phyloP scores from a whole-genome alignment of 2,329 filamentous ascomycete genomes.

The Fusarium chuoi region DNA sequence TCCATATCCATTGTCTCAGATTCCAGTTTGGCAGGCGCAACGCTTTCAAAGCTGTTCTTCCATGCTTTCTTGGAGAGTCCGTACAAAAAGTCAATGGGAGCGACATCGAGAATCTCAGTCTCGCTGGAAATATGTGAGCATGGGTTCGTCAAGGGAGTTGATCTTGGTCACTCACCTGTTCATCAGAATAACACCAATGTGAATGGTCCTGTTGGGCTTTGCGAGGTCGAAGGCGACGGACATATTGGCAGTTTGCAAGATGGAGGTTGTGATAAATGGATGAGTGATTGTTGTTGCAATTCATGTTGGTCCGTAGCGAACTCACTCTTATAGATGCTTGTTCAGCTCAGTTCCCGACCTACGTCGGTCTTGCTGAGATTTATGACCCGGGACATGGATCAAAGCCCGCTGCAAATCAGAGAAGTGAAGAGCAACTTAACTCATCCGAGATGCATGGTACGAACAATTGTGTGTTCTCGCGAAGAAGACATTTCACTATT shows the following conservation, averaged over 20 bases:
- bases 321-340: not conserved
- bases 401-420: not conserved
- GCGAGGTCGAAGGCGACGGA: not conserved
- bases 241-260: not conserved
- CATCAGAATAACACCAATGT: conserved; percentile 31
- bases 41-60: conserved; percentile 20
- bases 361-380: not conserved
- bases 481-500: not conserved
- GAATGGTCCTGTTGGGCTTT: conserved; percentile 18
- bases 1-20: conserved; percentile 43
- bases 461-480: not conserved
- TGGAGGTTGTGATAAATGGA: not conserved
- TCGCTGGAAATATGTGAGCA: conserved; percentile 14
- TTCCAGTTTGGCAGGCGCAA: conserved; percentile 24
- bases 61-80: conserved; percentile 30
- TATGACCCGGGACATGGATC: not conserved
- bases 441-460: not conserved
- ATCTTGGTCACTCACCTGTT: not conserved
- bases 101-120: conserved; percentile 51
- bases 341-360: not conserved
- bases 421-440: too few relatives aligned
- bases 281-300: not conserved
- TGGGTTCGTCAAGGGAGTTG: rapidly evolving
- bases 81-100: conserved; percentile 47
- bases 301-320: rapidly evolving